Base-by-base conservation (phyloP, 2,329 filamentous ascomycete genomes). In the Alternaria rosae region DNA sequence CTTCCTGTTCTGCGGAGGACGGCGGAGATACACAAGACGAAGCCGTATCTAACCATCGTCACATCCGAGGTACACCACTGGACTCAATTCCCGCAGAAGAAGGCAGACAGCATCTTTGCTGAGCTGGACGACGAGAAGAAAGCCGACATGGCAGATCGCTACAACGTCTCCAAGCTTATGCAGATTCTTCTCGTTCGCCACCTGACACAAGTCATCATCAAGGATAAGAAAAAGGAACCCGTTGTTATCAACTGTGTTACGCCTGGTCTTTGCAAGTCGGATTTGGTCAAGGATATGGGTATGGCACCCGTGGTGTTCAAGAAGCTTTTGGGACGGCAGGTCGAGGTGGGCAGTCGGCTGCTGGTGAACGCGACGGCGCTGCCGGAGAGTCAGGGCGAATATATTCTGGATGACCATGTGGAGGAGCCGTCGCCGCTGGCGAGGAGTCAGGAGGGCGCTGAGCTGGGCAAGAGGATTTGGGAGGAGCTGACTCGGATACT, bases 281-380 rank as follows among this genome's bases (percentile, higher is more conserved):
- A 62, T n/a, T 20, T 67, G 10, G 41, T 61, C 26, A 57, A 64
- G 23, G 62, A 63, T 12, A 32, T 44, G 32, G 61, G 62, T 3
- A 55, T 62, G 25, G 59, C 42, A 4, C 35, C 69, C 3, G 43
- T 53, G 9, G 30, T 67, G 9, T 41, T 71, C 21, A 64, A 65
- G 53, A 20, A 55, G 13, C 20, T 68, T 11, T 56, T 74, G n/a
- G 78, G 72, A 4, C 65, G 80, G 5, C 76, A 71, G 6, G 76
- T 75, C 0, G 79, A 81, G 60, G 77, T 78, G 8, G 80, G 80
- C 0, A 69, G 68, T 6, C 62, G 80, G n/a, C 80, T 75, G 2
- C 62, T 82, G 21, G 78, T 81, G 1, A 65, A 77, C 60, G 78
- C 74, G 1, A 78, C 71, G 7, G 50, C 70, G 26, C 62, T 56